A percentile compares a stretch with the other conserved stretches of the same genome.
These are phyloP conservation scores for Kwoniella heveanensis DNA, from an alignment of 768 basidiomycete genomes.

Conservation along the genomic window DNA sequence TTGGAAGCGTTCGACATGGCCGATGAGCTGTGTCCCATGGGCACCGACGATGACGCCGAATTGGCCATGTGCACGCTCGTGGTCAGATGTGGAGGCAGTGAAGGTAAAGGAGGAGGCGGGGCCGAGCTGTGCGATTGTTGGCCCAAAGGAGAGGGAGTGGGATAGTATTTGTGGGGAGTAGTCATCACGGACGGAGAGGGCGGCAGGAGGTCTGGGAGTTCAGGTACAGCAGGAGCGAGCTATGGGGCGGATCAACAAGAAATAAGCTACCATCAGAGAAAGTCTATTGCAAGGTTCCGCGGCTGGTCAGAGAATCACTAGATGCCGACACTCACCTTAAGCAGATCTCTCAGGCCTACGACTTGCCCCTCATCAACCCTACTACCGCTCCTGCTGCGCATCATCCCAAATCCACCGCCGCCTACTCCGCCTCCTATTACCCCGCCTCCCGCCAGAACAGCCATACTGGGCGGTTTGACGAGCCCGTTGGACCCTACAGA, in stretches of 20 bases:
- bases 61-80: too few species aligned
- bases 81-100: conserved; percentile 8
- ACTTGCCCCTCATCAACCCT: conserved; percentile 30
- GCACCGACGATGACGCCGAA: background rate
- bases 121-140: conserved; percentile 20
- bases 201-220: conserved; percentile 45
- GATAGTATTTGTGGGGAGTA: conserved; percentile 43
- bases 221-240: conserved; percentile 46
- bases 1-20: conserved; percentile 8
- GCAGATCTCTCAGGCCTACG: conserved; percentile 45
- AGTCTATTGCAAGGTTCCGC: too few species aligned
- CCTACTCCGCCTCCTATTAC: conserved; percentile 10
- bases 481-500: conserved; percentile 1
- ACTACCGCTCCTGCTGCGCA: conserved; percentile 45
- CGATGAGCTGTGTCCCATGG: background rate
- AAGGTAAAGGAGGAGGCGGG: conserved; percentile 9
- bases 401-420: conserved; percentile 32
- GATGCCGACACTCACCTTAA: conserved; percentile 39
- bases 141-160: conserved; percentile 45
- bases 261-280: too few species aligned
- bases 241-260: conserved; percentile 5
- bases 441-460: conserved; percentile 2
- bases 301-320: background rate
- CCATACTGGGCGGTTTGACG: conserved; percentile 7
- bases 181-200: conserved; percentile 41